Evolutionary conservation across 2,329 filamentous ascomycete species (phyloP).

Genomic region (Lachnellula willkommii): DNA sequence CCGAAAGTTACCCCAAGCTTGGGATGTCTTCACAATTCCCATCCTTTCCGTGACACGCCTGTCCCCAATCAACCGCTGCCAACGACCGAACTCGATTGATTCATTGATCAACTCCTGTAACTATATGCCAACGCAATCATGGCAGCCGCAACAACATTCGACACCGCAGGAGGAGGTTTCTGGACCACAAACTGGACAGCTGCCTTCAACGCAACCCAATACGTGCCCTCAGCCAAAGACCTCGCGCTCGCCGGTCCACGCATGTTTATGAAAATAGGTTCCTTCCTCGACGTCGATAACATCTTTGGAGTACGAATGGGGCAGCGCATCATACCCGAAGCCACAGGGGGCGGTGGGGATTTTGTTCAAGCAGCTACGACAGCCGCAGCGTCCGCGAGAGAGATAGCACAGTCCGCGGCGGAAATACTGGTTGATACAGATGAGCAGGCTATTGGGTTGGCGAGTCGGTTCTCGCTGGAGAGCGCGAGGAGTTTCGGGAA

Average conservation of each 20-base stretch:
- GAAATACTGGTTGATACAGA: conserved; percentile 34
- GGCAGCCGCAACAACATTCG: conserved; percentile 19
- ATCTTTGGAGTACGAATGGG: conserved; percentile 46
- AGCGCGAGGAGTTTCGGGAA: conserved; percentile 68
- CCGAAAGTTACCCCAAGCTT: not conserved
- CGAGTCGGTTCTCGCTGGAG: conserved; percentile 51
- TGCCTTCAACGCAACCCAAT: conserved; percentile 47
- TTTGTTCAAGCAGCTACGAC: conserved; percentile 35
- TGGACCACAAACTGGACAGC: conserved; percentile 46
- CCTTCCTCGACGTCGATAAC: conserved; percentile 55
- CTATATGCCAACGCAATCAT: conserved; percentile 13
- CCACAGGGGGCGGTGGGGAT: conserved; percentile 41
- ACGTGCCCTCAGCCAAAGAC: conserved; percentile 61
- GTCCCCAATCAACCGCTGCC: not conserved
- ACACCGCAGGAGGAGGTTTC: conserved; percentile 33
- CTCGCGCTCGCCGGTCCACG: conserved; percentile 64
- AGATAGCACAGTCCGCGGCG: conserved; percentile 21
- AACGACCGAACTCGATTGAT: not conserved
- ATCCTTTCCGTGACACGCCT: not conserved
- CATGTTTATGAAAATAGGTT: conserved; percentile 62
- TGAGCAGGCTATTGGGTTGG: conserved; percentile 36
- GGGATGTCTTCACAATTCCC: not conserved
- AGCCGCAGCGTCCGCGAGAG: conserved; percentile 37
- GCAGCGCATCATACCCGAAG: conserved; percentile 54
- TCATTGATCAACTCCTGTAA: not conserved